Base-by-base conservation (phyloP, 1,284 basidiomycete species). In the Anthracocystis panici-leucophaei region DNA sequence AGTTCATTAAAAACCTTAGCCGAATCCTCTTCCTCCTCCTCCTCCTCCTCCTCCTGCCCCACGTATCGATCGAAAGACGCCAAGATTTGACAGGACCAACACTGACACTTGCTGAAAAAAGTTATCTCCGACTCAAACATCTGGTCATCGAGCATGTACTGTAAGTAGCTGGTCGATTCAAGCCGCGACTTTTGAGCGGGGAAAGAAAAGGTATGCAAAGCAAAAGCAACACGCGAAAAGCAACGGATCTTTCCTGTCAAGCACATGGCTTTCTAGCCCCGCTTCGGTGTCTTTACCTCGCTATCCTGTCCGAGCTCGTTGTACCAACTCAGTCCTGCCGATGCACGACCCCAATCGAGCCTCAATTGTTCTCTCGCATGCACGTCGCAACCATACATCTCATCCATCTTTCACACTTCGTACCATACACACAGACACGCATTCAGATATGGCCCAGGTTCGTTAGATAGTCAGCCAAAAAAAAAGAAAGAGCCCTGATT, bases 231-330 rank as follows among this genome's bases (percentile, higher is more conserved):
- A 44, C 41, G 20, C 9, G n/a, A 9, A 16, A 7, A 11, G 11
- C n/a, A 46, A 46, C 44, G 44, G 18, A 45, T 23, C 20, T 23
- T 45, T 25, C 20, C n/a, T 46, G 23, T 46, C 14, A 29, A 25
- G 27, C 46, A 48, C 46, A 48, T 48, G 46, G 46, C 14, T 16
- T 9, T 29, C 46, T 7, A 27, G 16, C 46, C 46, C 9, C 27
- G 18, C 46, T 20, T 48, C 46, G 46, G 46, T 29, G 46, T 27
- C 27, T 18, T 18, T 48, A 48, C 7, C 46, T 48, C 46, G 46
- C 46, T 48, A 29, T 48, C 46, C 46, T 48, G n/a, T 2, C 12
- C 14, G 35, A 38, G 35, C 35, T 16, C 35, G 35, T 20, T 42
- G 41, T 21, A 42, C n/a, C 27, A 45, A 10, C 21, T n/a, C 27